Evolutionary conservation across 2,329 filamentous ascomycete species (phyloP).

Genomic region (Nothophoma quercina): DNA sequence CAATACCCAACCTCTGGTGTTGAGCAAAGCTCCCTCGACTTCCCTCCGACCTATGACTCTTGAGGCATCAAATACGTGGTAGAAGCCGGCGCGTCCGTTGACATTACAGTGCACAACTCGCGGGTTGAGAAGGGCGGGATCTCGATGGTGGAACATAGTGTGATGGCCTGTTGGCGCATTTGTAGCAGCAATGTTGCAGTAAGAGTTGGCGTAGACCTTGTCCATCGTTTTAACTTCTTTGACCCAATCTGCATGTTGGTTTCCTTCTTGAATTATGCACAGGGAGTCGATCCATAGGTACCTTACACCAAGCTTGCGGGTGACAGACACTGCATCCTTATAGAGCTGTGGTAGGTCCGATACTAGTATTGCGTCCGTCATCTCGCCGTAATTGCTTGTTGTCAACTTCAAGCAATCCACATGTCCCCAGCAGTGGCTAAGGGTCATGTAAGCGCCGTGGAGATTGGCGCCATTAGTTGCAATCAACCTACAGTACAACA

Average conservation of each 20-base stretch:
- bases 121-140: not conserved
- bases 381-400: not conserved
- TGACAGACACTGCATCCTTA: constrained; percentile 25
- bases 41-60: not conserved
- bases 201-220: constrained; percentile 14
- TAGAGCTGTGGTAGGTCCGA: constrained; percentile 22
- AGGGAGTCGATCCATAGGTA: constrained; percentile 32
- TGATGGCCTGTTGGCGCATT: constrained; percentile 7
- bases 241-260: constrained; percentile 3
- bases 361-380: not conserved
- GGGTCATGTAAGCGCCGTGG: constrained; percentile 7
- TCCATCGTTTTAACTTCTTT: constrained; percentile 15
- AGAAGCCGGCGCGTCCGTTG: not conserved
- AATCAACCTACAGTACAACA: constrained; percentile 1
- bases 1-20: constrained; percentile 19
- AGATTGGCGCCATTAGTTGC: constrained; percentile 1
- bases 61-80: not conserved
- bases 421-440: constrained; percentile 19
- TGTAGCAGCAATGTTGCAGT: constrained; percentile 17
- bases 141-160: constrained; percentile 9
- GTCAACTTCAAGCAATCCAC: constrained; percentile 9
- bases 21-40: not conserved
- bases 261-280: constrained; percentile 15
- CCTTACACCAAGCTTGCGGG: constrained; percentile 13
- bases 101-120: not conserved